Percentiles rank a stretch among this genome's conserved stretches.
These are phyloP conservation scores for Mrakia hoshinonis DNA, from an alignment of 768 basidiomycete species.

Conservation along the genomic window DNA sequence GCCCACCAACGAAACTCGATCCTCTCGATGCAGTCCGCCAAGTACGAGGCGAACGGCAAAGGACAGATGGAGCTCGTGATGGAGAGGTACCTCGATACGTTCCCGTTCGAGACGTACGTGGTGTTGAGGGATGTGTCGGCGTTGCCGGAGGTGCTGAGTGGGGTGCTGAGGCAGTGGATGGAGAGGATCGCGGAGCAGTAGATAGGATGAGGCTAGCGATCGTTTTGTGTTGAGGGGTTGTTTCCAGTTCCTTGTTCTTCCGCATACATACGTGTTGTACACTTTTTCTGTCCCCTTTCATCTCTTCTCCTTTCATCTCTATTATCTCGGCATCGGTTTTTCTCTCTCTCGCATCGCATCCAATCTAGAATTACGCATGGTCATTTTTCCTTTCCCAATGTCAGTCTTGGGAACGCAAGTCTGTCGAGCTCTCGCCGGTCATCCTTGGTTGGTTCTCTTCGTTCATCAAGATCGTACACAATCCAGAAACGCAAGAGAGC, in stretches of 20 bases:
- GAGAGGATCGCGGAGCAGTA: constrained; percentile 29
- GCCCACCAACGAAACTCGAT: constrained; percentile 59
- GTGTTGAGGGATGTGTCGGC: constrained; percentile 82
- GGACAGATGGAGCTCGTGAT: constrained; percentile 80
- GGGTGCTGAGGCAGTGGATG: constrained; percentile 73
- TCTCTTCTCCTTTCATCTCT: neutral
- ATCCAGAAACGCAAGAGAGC: too few relatives aligned
- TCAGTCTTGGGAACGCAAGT: too few relatives aligned
- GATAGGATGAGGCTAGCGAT: neutral
- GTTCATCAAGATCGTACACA: too few relatives aligned
- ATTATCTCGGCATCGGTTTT: neutral
- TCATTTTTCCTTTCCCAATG: too few relatives aligned
- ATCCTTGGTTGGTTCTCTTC: too few relatives aligned
- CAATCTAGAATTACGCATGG: too few relatives aligned
- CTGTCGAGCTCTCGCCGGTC: too few relatives aligned
- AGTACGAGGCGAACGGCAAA: constrained; percentile 63
- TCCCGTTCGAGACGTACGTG: constrained; percentile 96
- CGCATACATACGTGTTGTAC: neutral
- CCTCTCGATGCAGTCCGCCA: constrained; percentile 82
- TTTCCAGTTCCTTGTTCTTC: neutral
- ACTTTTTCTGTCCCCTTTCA: neutral
- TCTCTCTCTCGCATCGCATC: neutral
- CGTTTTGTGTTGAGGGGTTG: neutral
- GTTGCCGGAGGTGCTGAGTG: constrained; percentile 77
- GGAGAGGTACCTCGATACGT: constrained; percentile 83